Evolutionary conservation across 1,284 basidiomycete genomes (phyloP).

Genomic region (Malassezia dermatis): DNA sequence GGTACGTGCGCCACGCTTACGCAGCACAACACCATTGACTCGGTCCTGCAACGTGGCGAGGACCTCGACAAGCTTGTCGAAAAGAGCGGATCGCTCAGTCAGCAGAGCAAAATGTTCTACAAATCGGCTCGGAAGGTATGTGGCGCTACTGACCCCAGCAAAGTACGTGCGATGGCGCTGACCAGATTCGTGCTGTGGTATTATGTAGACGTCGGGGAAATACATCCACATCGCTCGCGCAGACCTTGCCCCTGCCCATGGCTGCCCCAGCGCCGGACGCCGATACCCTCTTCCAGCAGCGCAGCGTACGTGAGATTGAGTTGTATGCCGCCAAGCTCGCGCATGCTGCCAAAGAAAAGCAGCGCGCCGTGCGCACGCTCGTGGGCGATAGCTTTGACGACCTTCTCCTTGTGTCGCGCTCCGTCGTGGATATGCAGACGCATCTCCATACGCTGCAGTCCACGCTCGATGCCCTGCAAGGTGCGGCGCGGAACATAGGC

Average conservation of each 20-base stretch:
- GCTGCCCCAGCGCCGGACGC: slow-evolving; percentile 16
- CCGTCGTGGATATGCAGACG: slow-evolving; percentile 33
- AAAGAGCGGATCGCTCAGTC: slow-evolving; percentile 76
- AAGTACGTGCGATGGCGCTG: slow-evolving; percentile 8
- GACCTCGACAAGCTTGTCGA: slow-evolving; percentile 95
- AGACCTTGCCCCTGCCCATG: neutral
- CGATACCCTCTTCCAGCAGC: slow-evolving; percentile 22
- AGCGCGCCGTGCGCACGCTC: slow-evolving; percentile 24
- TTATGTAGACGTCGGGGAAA: slow-evolving; percentile 10
- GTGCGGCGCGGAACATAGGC: neutral
- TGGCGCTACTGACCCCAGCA: slow-evolving; percentile 12
- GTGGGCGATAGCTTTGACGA: slow-evolving; percentile 35
- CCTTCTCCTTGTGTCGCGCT: slow-evolving; percentile 31
- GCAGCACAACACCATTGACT: slow-evolving; percentile 93
- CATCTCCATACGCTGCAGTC: slow-evolving; percentile 22
- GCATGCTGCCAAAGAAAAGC: slow-evolving; percentile 21
- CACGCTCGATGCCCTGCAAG: slow-evolving; percentile 17
- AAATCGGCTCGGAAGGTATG: slow-evolving; percentile 82
- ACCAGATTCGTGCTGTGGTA: slow-evolving; percentile 17
- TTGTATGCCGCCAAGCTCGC: slow-evolving; percentile 16
- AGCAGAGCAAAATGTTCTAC: slow-evolving; percentile 80
- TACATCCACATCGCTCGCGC: neutral
- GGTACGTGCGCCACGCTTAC: slow-evolving; percentile 12
- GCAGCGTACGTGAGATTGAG: slow-evolving; percentile 25
- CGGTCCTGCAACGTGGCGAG: slow-evolving; percentile 88